Base-by-base conservation (phyloP, 768 basidiomycete species). In the Clitopilus passeckerianus region DNA sequence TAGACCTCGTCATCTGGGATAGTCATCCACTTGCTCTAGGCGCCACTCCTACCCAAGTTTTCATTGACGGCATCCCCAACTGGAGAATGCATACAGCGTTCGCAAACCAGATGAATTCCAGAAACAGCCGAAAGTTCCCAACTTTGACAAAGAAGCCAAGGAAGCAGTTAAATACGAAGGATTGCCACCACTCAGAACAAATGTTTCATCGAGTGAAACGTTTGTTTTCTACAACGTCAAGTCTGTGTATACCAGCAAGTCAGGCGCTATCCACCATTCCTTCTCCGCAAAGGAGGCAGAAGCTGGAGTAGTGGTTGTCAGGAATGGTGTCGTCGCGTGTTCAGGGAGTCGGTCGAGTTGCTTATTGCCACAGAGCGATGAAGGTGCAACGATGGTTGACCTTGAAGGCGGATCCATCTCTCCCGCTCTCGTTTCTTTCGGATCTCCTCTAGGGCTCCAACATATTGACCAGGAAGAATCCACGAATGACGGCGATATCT, bases 51-150 rank as follows among this genome's bases (percentile, higher is more conserved):
- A 75, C 79, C 34, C 92, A 95, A 74, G 92, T 94, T 18, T 93
- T 86, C 72, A 91, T 96, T 60, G 95, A 98, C 65, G 95, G 95
- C 1, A 87, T 96, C 72, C 87, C 1, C 95, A 98, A 67, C 66
- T 91, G 1, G 65, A 74, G 30, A 66, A 72, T 2, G 79, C 86
- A 2, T 68, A 77, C 63, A 69, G 80, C 16, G 68, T 78, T 37
- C 53, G 72, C 54, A 94, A 95, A 67, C 80, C 81, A 1, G 58
- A 63, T 7, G 59, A 68, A 15, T 81, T 75, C 67, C 82, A 84
- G 61, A 64, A 65, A 6, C 54, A 70, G 6, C 89, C 91, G 0
- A 73, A 71, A 43, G 84, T 86, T 1, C 91, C 91, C 0, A 77
- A 89, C 64, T 95, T 88, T 63, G 84, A 87, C 65, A 75, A 80